phyloP scores from a whole-genome alignment of 2,329 filamentous ascomycete genomes.

The Acarospora socialis region DNA sequence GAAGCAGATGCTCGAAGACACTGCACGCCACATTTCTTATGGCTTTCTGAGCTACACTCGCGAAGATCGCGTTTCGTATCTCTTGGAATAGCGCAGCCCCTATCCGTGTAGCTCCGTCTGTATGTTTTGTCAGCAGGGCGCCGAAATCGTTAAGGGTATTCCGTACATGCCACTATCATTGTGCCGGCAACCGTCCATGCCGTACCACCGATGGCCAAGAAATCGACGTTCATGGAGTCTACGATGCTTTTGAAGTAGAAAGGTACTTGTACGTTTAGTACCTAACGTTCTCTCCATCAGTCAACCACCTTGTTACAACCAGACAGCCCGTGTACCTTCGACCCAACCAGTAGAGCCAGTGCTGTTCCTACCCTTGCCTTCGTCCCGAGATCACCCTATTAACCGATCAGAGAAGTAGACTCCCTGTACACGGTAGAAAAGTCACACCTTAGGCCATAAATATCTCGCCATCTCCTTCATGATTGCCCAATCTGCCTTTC shows the following conservation, averaged over 20 bases:
- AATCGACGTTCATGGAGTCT: slow-evolving; percentile 93
- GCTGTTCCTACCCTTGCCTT: slow-evolving; percentile 75
- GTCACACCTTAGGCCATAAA: slow-evolving; percentile 67
- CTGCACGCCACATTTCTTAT: slow-evolving; percentile 82
- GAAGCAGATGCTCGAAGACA: slow-evolving; percentile 81
- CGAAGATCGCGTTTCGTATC: slow-evolving; percentile 88
- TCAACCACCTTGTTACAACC: slow-evolving; percentile 10
- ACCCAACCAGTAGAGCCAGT: slow-evolving; percentile 69
- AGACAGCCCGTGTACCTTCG: slow-evolving; percentile 50
- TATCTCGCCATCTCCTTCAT: slow-evolving; percentile 97
- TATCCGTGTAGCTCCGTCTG: slow-evolving; percentile 72
- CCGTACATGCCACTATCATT: slow-evolving; percentile 73
- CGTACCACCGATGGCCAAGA: slow-evolving; percentile 72
- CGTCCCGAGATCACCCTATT: slow-evolving; percentile 57
- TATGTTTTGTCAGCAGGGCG: slow-evolving; percentile 9
- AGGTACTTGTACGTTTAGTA: slow-evolving; percentile 92
- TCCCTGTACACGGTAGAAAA: background rate
- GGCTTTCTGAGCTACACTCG: slow-evolving; percentile 90
- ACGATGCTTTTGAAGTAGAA: slow-evolving; percentile 99
- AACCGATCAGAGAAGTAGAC: slow-evolving; percentile 5
- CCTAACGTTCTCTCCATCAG: slow-evolving; percentile 21
- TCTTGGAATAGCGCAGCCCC: slow-evolving; percentile 86
- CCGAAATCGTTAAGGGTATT: slow-evolving; percentile 2
- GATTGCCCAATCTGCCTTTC: slow-evolving; percentile 95
- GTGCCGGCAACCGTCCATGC: slow-evolving; percentile 78